Evolutionary conservation across 495 filamentous ascomycete species (phyloP).

Genomic region (Neurospora sp.): DNA sequence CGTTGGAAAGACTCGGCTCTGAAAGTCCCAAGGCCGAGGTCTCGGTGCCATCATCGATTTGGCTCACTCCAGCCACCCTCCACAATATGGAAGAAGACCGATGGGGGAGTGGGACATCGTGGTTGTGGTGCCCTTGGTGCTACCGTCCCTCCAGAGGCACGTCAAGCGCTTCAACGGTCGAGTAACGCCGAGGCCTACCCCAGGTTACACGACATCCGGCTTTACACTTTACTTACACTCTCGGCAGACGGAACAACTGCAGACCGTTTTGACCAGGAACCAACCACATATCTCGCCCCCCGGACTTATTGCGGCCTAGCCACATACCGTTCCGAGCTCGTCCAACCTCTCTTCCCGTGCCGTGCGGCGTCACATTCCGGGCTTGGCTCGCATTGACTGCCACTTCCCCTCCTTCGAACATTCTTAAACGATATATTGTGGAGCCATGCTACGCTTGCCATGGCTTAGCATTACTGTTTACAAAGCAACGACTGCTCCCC

Average conservation of each 20-base stretch:
- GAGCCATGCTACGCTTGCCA: not conserved
- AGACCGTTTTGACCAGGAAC: not conserved
- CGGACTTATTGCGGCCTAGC: not conserved
- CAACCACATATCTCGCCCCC: not conserved
- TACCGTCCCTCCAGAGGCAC: not conserved
- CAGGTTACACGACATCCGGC: not conserved
- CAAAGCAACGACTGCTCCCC: too few relatives aligned
- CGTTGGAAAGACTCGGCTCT: not conserved
- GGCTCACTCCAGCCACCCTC: not conserved
- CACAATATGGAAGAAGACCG: not conserved
- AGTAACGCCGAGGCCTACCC: not conserved
- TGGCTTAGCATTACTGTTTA: rapidly evolving
- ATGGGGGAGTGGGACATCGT: not conserved
- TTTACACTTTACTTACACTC: not conserved
- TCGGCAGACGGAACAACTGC: not conserved
- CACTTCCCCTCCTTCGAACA: not conserved
- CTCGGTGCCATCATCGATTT: not conserved
- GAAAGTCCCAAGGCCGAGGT: not conserved
- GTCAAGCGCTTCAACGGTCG: not conserved
- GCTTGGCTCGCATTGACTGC: not conserved
- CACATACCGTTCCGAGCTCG: not conserved
- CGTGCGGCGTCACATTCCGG: not conserved
- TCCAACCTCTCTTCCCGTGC: not conserved
- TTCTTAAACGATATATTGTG: not conserved
- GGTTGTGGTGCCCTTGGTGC: not conserved